Evolutionary conservation across 2,329 filamentous ascomycete species (phyloP), one percentile per base, ranked within the genome.

Genomic region (Macroventuria anomochaeta): DNA sequence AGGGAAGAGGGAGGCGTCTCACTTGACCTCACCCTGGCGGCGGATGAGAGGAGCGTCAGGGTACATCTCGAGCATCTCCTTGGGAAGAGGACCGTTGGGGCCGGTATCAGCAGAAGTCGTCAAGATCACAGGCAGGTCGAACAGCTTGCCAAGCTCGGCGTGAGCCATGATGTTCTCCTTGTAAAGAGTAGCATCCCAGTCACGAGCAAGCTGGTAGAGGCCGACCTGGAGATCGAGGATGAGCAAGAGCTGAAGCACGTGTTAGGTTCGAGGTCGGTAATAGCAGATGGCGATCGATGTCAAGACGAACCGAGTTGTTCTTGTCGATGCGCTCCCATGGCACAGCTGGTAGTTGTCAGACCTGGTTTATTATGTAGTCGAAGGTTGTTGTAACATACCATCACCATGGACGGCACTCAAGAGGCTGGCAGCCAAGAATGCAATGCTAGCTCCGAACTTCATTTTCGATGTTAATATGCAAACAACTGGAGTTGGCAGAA

Each of bases 21-120:
- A 73, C 70, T 91, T 83, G 65, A 92, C 88, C 68, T 92, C 86
- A 32, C 89, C 88, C 56, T 87, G 81, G 29, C 89, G 85, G 62
- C 81, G 79, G 67, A 92, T 83, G 10, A 90, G 76, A 0, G 88
- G 83, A 0, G 86, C 84, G 38, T 83, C 75, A 21, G 88, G 88
- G 67, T 89, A 86, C 83, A 87, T 82, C 11, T 85, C 80, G 5
- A 83, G 70, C 57, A 92, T 88, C 65, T 90, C 88, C 63, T 87
- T 84, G 8, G 88, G 85, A 1, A 91, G 76, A 1, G 83, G 85
- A 1, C 89, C 88, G 69, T 91, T 92, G 41, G 88, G 88, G 3
- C 88, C 88, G 34, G 72, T 76, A 63, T 91, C 81, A 3, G 87
- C 85, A 6, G 88, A 91, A 5, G 85, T 88, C 8, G 87, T 89